Evolutionary conservation across 768 basidiomycete species (phyloP), one percentile per base, ranked within the genome.

Genomic region (Termitomyces sp.): DNA sequence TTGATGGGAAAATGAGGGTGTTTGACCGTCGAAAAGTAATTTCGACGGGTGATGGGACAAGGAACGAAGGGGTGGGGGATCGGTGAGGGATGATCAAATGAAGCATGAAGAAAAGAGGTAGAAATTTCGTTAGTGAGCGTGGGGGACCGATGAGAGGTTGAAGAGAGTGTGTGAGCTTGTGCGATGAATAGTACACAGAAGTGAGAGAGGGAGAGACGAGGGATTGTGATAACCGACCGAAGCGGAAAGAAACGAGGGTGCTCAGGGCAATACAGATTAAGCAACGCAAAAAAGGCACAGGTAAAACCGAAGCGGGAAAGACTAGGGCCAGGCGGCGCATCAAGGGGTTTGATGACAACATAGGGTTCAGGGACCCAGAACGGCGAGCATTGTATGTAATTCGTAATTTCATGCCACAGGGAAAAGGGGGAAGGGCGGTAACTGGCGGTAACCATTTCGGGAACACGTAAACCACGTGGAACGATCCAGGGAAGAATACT

Each of bases 381-480:
- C 37, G 24, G n/a, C 34, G 41, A 51, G 31, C 33, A 50, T 3
- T 7, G 16, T 13, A 47, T 45, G 45, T 22, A 18, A 31, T 48
- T n/a, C 4, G 10, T 20, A 44, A 51, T 51, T 18, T 3, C 29
- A 6, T 29, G 50, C 36, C 28, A 47, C 28, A 42, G 28, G 37
- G 28, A 42, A 31, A n/a, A n/a, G 20, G 18, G 20, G 7, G 1
- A 15, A 12, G 31, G 49, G 49, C 22, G 50, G 50, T 51, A 51
- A 51, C 24, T 51, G 50, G 55, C 46, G 37, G 28, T 56, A 50
- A 50, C 55, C 55, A 49, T 56, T 49, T 24, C 37, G 31, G 41
- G 41, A 39, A 44, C 22, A 24, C 39, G 22, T 33, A 42, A 51
- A 48, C 47, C 55, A 56, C 49, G 56, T 57, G 56, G 12, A 51